Evolutionary conservation across 345 rosid genomes (phyloP), one percentile per base, ranked within the genome.

Genomic region (Eucalyptus cloeziana): DNA sequence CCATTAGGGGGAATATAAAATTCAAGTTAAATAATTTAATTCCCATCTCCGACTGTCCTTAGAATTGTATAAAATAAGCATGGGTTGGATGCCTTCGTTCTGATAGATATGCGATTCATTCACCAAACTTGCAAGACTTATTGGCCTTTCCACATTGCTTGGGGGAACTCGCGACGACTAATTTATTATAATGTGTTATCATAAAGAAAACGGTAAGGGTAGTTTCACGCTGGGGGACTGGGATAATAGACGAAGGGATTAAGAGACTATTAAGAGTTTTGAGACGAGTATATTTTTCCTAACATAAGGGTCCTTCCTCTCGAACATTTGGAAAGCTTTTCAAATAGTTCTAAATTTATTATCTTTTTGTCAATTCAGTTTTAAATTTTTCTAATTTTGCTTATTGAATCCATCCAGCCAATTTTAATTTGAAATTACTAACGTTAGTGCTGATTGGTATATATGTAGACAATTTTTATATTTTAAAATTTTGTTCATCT

Each of bases 331-430:
- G 30, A 56, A 56, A 0, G 9, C 24, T 56, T 22, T 56, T 2
- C 30, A 22, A 56, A 56, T 22, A 56, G 6, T 56, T 25, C 30
- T 56, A 22, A 56, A 8, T 56, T 9, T 56, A 56, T 56, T 56
- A 30, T 9, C 12, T 56, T 56, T 56, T 56, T 22, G 1, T 24
- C 1, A 1, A 24, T 56, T 56, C 13, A 4, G 1, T 22, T 22
- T 8, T 2, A 24, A 56, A 9, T 4, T 22, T 56, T 24, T 24
- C 40, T 0, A 4, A 56, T 24, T 22, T 22, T 22, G 3, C 0
- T 22, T 10, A 22, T 24, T 56, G 3, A 3, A 25, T 56, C 0
- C 9, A 56, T 24, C 12, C 1, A 1, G 3, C 0, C 30, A 56
- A 56, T 56, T 56, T 1, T 56, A 56, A 5, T 56, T 25, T 4